phyloP scores from a whole-genome alignment of 2,329 filamentous ascomycete species.

The Ilyonectria destructans region DNA sequence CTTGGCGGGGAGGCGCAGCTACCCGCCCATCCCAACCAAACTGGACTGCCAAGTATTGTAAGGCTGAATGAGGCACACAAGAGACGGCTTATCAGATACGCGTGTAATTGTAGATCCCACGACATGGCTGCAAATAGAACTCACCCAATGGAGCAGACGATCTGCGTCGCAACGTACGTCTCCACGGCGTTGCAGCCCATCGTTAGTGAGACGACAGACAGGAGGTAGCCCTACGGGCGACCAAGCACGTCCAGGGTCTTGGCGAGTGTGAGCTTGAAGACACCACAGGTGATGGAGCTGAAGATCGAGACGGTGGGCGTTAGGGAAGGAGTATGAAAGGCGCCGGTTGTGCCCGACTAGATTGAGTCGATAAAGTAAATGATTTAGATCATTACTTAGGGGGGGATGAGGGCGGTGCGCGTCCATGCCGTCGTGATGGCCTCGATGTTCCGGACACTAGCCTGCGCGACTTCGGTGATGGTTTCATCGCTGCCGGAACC shows the following conservation, averaged over 20 bases:
- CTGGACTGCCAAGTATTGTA: constrained; percentile 22
- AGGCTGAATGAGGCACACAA: constrained; percentile 15
- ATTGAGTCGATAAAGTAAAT: constrained; percentile 66
- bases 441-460: constrained; percentile 59
- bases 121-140: not conserved
- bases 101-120: not conserved
- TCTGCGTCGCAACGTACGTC: constrained; percentile 70
- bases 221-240: constrained; percentile 71
- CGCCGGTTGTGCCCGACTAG: constrained; percentile 57
- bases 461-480: constrained; percentile 42
- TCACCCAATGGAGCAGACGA: constrained; percentile 66
- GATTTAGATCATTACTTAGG: constrained; percentile 61
- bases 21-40: constrained; percentile 9
- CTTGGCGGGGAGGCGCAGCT: constrained; percentile 32
- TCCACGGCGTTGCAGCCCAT: constrained; percentile 61
- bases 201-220: constrained; percentile 66
- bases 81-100: not conserved
- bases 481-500: constrained; percentile 13
- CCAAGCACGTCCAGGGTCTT: constrained; percentile 77
- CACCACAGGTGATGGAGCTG: constrained; percentile 64
- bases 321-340: constrained; percentile 66
- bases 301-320: constrained; percentile 67
- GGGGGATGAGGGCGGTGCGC: constrained; percentile 54
- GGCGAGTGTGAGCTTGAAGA: constrained; percentile 74
- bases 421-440: constrained; percentile 60